A percentile compares a stretch with the other conserved stretches of the same genome.
phyloP scores from a whole-genome alignment of 805 yeast genomes.

The Candida suzukii region DNA sequence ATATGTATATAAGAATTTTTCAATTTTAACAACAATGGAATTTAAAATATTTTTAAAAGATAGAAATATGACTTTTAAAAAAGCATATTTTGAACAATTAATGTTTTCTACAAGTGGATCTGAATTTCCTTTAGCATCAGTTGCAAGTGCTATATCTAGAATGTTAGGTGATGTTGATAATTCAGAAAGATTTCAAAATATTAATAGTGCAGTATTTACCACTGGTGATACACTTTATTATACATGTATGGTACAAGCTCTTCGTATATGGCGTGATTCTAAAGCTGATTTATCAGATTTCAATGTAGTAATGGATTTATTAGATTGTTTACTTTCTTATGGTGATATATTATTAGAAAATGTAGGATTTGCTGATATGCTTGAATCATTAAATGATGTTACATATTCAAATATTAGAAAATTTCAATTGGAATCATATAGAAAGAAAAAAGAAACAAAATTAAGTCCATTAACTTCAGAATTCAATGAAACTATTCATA shows the following conservation, averaged over 20 bases:
- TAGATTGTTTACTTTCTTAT: conserved; percentile 29
- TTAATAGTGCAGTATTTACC: conserved; percentile 34
- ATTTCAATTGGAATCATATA: conserved; percentile 41
- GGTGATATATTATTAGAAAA: conserved; percentile 13
- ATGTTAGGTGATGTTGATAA: conserved; percentile 12
- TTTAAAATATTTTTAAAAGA: conserved; percentile 47
- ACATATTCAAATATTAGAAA: conserved; percentile 46
- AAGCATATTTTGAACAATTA: conserved; percentile 55
- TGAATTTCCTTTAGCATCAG: conserved; percentile 42
- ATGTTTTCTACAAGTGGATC: conserved; percentile 48
- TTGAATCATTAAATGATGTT: conserved; percentile 33
- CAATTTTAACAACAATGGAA: conserved; percentile 47
- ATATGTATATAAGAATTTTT: conserved; percentile 36
- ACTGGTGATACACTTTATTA: conserved; percentile 49
- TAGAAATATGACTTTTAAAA: conserved; percentile 54
- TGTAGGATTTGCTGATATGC: conserved; percentile 34
- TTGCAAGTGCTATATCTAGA: conserved; percentile 26
- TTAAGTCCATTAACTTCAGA: conserved; percentile 42
- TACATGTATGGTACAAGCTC: conserved; percentile 47
- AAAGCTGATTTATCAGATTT: conserved; percentile 47
- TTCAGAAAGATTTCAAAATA: conserved; percentile 24
- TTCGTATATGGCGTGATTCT: conserved; percentile 61
- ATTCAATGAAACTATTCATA: conserved; percentile 42
- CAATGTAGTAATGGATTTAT: conserved; percentile 39
- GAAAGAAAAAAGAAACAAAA: conserved; percentile 23